Conservation (phyloP, 2,329 filamentous ascomycete species). For the Ceratocystis diversiconidia region DNA sequence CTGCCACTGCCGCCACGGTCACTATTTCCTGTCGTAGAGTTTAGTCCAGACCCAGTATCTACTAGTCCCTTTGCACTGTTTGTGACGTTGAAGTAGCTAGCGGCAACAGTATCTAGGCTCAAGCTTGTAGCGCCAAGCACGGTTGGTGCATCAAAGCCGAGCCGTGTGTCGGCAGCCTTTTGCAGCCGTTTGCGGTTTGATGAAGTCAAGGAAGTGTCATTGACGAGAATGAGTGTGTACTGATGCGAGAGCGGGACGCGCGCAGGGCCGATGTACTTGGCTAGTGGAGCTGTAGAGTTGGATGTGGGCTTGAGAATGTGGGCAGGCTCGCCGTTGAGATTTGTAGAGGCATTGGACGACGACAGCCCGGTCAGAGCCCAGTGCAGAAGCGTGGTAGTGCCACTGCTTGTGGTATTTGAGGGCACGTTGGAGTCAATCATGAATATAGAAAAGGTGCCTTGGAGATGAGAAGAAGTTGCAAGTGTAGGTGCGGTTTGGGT, state of each 20-base stretch:
- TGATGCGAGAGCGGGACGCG: constrained; percentile 27
- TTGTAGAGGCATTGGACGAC: constrained; percentile 17
- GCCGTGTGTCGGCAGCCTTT: constrained; percentile 23
- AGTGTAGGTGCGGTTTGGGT: constrained; percentile 26
- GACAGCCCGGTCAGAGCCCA: constrained; percentile 32
- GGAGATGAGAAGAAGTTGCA: constrained; percentile 27
- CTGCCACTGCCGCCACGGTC: background rate
- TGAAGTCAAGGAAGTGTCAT: constrained; percentile 24
- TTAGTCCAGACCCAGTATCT: background rate
- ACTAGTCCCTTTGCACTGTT: constrained; percentile 22
- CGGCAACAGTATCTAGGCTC: constrained; percentile 25
- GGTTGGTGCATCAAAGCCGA: constrained; percentile 25
- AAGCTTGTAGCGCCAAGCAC: constrained; percentile 25
- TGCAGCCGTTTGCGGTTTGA: constrained; percentile 22
- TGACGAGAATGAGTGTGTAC: constrained; percentile 30
- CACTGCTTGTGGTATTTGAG: constrained; percentile 21
- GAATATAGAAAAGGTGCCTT: constrained; percentile 30
- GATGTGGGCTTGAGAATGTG: constrained; percentile 24
- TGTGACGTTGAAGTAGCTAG: constrained; percentile 29
- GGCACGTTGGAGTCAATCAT: constrained; percentile 36
- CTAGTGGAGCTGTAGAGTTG: constrained; percentile 21
- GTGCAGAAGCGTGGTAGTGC: constrained; percentile 34
- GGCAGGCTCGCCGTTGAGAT: constrained; percentile 22
- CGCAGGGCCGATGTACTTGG: constrained; percentile 27
- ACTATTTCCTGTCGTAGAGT: background rate